Evolutionary conservation across 257 asterid genomes (phyloP).

Genomic region (Linaria vulgaris): DNA sequence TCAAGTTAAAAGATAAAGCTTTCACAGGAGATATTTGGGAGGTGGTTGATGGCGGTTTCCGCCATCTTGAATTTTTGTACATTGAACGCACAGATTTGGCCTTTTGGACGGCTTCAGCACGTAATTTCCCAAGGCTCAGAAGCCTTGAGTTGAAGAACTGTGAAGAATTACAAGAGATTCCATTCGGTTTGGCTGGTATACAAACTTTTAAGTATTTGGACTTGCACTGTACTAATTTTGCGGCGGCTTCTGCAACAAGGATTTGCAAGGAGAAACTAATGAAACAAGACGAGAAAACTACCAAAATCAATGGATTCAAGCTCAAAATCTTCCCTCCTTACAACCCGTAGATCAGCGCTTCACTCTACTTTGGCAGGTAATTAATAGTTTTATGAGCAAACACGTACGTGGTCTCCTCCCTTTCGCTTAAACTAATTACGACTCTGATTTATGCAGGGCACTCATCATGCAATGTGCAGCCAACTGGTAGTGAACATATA

Average conservation of each 20-base stretch:
- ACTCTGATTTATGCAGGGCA: no score
- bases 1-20: constrained; percentile 34
- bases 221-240: constrained; percentile 15
- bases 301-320: constrained; percentile 18
- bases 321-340: constrained; percentile 34
- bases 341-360: neutral
- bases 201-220: constrained; percentile 31
- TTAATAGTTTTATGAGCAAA: no score
- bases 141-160: constrained; percentile 33
- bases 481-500: no score
- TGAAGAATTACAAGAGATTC: constrained; percentile 31
- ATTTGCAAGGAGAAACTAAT: neutral
- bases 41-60: constrained; percentile 20
- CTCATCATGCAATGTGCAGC: no score
- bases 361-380: no score
- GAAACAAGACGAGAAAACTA: neutral
- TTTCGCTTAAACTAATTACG: no score
- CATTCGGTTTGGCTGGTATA: constrained; percentile 28
- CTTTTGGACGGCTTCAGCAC: constrained; percentile 35
- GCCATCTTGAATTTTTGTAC: constrained; percentile 32
- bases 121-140: constrained; percentile 34
- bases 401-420: no score
- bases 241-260: constrained; percentile 29
- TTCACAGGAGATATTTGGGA: constrained; percentile 37
- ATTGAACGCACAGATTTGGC: constrained; percentile 34